phyloP scores from a whole-genome alignment of 805 yeast species.

The Yarrowia hollandica region DNA sequence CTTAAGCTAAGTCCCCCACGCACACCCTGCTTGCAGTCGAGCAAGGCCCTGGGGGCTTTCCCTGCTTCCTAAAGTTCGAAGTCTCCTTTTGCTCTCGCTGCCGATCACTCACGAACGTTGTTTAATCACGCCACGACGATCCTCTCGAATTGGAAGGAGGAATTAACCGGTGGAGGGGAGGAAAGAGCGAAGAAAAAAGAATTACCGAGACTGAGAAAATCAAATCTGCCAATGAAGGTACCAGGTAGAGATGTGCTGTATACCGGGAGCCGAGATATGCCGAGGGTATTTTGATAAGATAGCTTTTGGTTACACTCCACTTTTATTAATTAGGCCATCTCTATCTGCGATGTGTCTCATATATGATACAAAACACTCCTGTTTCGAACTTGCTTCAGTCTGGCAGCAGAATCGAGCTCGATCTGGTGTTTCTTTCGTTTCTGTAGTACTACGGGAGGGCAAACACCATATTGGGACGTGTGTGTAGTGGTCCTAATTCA shows the following conservation, averaged over 20 bases:
- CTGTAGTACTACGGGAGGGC: no score
- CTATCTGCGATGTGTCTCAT: not conserved
- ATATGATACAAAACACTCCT: not conserved
- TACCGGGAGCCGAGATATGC: not conserved
- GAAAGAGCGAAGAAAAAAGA: not conserved
- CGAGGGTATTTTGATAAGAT: not conserved
- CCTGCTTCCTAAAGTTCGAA: not conserved
- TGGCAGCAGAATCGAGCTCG: no score
- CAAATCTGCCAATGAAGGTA: no score
- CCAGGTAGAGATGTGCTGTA: no score
- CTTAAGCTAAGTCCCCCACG: not conserved
- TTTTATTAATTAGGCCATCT: no score
- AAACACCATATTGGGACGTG: not conserved
- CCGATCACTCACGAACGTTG: slow-evolving; percentile 15
- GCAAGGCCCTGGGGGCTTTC: not conserved
- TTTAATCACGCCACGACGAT: slow-evolving; percentile 27
- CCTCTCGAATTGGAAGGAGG: not conserved
- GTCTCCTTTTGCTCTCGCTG: slow-evolving; percentile 7
- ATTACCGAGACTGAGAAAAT: not conserved
- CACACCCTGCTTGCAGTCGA: not conserved
- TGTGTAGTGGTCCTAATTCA: not conserved
- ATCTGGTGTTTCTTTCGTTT: no score
- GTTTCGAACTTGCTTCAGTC: not conserved
- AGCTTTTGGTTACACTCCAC: no score
- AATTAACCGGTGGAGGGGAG: not conserved